Evolutionary conservation across 176 grass and related monocot genomes (phyloP), one percentile per base, ranked within the genome.

Genomic region (Cenchrus fungigraminus): DNA sequence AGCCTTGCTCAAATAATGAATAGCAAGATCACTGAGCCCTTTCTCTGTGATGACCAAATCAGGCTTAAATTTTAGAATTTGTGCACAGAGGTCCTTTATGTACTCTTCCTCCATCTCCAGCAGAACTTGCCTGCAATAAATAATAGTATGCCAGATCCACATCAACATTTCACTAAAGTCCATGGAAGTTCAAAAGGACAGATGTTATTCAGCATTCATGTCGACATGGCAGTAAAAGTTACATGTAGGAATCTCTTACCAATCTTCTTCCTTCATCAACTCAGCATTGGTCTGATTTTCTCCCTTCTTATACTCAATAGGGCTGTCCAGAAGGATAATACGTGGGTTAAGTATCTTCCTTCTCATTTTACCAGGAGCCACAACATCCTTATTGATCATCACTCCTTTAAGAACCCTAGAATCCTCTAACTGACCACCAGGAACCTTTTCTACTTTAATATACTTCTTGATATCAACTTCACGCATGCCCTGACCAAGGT

Each of bases 281-380:
- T 99, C 97, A 0, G 97, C 97, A 89, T 99, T 99, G 62, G 97
- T 99, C 88, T 99, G 97, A 91, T 99, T 99, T 90, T 99, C 97
- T 76, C 97, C 97, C 51, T 99, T 99, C 90, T 99, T 99, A 80
- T 96, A 99, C 79, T 99, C 97, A 80, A 99, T 76, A 68, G 97
- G 97, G 73, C 91, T 94, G 75, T 99, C 97, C 32, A 99, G 84
- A 12, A 99, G 84, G 68, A 99, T 96, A 60, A 99, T 99, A 10
- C 93, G 91, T n/a, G 97, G 97, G n/a, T 96, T 96, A 70, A 99
- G 65, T 84, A 99, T 94, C 71, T 96, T 99, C 78, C 97, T 95
- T 66, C 69, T 90, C 97, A 96, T 99, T 85, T 99, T 99, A 68
- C 97, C 97, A 55, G 97, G 97, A 61, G 93, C 93, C 65, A 99